Conservation (phyloP, 176 grass and related monocot species). For the Microstegium vimineum region DNA sequence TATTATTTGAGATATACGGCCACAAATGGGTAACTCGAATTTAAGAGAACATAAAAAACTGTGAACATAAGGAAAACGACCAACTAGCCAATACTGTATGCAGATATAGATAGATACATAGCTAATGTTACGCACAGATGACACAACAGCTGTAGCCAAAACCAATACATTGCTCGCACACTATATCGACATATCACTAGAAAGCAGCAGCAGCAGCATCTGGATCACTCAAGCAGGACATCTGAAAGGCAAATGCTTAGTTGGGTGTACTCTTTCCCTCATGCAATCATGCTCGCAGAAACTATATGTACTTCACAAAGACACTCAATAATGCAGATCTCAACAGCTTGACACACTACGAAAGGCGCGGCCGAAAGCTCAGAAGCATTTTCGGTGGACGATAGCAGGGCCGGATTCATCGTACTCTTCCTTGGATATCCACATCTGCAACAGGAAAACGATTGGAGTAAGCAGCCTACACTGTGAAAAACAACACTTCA, state of each 20-base stretch:
- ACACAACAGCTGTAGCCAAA: neutral
- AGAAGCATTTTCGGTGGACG: constrained; percentile 48
- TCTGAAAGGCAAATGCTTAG: neutral
- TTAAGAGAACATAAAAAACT: neutral
- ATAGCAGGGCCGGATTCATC: constrained; percentile 47
- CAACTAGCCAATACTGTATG: neutral
- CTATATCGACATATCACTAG: neutral
- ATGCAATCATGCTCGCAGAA: neutral
- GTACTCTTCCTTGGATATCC: constrained; percentile 49
- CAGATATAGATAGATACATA: constrained; percentile 23
- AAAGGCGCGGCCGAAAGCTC: neutral
- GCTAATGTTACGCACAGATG: constrained; percentile 12
- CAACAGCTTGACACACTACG: neutral
- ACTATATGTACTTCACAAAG: constrained; percentile 15
- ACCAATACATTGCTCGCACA: neutral
- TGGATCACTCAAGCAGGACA: neutral
- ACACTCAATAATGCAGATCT: neutral
- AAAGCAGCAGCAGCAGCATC: neutral
- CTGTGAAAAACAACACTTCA: neutral
- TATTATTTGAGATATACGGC: neutral
- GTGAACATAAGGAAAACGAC: neutral
- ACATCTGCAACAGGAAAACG: constrained; percentile 24
- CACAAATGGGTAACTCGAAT: neutral
- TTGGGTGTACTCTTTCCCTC: neutral
- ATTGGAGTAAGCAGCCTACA: neutral